Evolutionary conservation across 1,284 basidiomycete genomes (phyloP), one percentile per base, ranked within the genome.

Genomic region (Mycosarcoma mackinlayi): DNA sequence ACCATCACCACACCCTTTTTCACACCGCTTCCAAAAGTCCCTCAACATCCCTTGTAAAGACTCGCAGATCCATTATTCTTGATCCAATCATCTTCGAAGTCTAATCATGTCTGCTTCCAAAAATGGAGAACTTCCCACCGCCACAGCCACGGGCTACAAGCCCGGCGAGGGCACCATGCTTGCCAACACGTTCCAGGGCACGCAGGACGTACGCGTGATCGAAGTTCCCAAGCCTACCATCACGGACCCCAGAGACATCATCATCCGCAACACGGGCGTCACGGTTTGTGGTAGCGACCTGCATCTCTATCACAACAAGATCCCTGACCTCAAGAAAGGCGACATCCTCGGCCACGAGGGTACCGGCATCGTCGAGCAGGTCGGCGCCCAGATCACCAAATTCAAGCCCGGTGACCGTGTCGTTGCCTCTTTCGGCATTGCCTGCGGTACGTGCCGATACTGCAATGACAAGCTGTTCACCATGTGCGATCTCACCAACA

Each of bases 391-490:
- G 13, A 63, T 79, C 11, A 66, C 52, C 41, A 52, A 57, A n/a
- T 45, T 77, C 56, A 69, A 70, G 56, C 42, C 48, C 1, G 77
- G 77, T 28, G 78, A 76, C 48, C 68, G 75, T 21, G 79, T 77
- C 11, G 73, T 92, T 13, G 87, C 88, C 0, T 88, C 88, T 0
- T 92, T 92, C 87, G 89, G 91, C 74, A 88, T 91, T 52, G 89
- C 89, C 0, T 92, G 91, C 75, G 91, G 91, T 6, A 85, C 88
- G 39, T 92, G 91, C 83, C 79, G 85, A 39, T 91, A 87, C 81
- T 92, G 90, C 86, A 84, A 91, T 81, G 83, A 90, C 77, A 89
- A 90, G 72, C 84, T 89, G 0, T 89, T 88, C 0, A 89, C 88
- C 1, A 88, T 90, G 83, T 92, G 91, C 78, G 88, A 91, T 58